Evolutionary conservation across 2,329 filamentous ascomycete species (phyloP), one percentile per base, ranked within the genome.

Genomic region (Talaromyces sp.): DNA sequence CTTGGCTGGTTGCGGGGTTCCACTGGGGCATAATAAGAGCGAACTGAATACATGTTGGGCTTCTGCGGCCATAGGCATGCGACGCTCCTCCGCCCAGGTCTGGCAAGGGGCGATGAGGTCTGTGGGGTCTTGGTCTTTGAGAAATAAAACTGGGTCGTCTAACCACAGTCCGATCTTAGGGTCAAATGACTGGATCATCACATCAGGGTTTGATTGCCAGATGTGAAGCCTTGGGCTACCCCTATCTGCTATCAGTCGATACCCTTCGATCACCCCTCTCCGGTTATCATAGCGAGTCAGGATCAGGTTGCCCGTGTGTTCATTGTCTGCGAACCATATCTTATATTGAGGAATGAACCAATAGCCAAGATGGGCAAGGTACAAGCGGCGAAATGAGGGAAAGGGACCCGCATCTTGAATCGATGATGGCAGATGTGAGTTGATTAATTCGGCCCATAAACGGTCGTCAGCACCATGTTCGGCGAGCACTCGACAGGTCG

Each of bases 261-360:
- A 91, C 3, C 85, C 91, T 72, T 94, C 89, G 51, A 97, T 96
- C 62, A 86, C 86, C 14, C 87, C 88, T 39, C 84, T 80, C 3
- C 82, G 75, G 41, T 85, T 82, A 67, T 96, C 86, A 65, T 91
- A 97, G 11, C 89, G 85, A n/a, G 82, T 81, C 35, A 96, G 66
- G 22, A 96, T 80, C 37, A 96, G 72, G 67, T 88, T 88, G 0
- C 92, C 92, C 1, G 82, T 86, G 43, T 90, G 80, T 27, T 86
- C 82, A 2, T 79, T 81, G 70, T 96, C 90, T 54, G 85, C 83
- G 66, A 96, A 93, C 92, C 92, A 97, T 58, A 97, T 78, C 71
- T 89, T 92, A 67, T 89, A 80, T 47, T 83, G 85, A 0, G 89
- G 80, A 1, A 97, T 78, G 65, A 96, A 96, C 92, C 92, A 97